These are phyloP conservation scores for Penicillium coffeae DNA, from an alignment of 495 filamentous ascomycete genomes.

Conservation along the genomic window DNA sequence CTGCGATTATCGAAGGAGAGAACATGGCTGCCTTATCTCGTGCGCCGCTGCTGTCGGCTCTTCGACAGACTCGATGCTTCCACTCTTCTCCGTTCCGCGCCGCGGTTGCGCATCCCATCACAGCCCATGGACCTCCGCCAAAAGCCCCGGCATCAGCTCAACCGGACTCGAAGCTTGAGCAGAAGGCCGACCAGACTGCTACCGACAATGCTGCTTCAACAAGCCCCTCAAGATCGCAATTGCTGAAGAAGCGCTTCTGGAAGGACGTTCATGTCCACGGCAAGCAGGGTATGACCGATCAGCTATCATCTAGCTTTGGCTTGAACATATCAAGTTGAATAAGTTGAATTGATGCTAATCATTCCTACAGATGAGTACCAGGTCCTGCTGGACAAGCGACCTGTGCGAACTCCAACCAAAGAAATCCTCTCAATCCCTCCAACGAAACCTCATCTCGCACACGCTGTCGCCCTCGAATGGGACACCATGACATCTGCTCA, in stretches of 20 bases:
- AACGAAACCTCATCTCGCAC: constrained; percentile 77
- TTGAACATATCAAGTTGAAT: not conserved
- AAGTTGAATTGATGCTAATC: not conserved
- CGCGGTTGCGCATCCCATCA: constrained; percentile 64
- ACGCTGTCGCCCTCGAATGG: constrained; percentile 88
- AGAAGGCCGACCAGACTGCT: constrained; percentile 51
- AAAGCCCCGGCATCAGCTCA: constrained; percentile 67
- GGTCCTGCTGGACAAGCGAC: constrained; percentile 74
- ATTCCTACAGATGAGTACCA: constrained; percentile 55
- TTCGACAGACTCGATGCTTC: constrained; percentile 32
- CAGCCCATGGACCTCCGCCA: constrained; percentile 81
- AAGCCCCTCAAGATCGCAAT: constrained; percentile 32
- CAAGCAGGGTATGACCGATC: constrained; percentile 41
- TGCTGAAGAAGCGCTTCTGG: constrained; percentile 74
- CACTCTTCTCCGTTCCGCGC: constrained; percentile 47
- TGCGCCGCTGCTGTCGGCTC: constrained; percentile 12
- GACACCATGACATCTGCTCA: constrained; percentile 73
- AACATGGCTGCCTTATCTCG: constrained; percentile 25
- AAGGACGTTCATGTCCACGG: constrained; percentile 66
- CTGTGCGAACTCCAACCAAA: constrained; percentile 75
- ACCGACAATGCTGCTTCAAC: constrained; percentile 42
- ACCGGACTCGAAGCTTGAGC: constrained; percentile 47
- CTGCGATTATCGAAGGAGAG: not conserved
- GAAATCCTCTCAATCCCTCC: constrained; percentile 65
- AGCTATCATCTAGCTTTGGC: not conserved